phyloP scores from a whole-genome alignment of 768 basidiomycete genomes.

The Rubroboletus pulcherrimus region DNA sequence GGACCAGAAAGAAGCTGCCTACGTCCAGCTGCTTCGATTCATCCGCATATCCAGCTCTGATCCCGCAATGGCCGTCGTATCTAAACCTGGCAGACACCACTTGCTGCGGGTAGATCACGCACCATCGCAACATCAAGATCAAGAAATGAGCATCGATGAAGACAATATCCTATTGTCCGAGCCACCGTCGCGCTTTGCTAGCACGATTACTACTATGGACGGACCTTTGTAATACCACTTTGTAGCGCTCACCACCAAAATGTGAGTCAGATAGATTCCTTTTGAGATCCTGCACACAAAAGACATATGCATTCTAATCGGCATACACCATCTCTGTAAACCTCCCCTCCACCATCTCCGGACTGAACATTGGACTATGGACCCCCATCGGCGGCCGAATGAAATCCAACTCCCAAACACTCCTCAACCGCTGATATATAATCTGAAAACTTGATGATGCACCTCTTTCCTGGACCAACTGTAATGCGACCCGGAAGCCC shows the following conservation, averaged over 20 bases:
- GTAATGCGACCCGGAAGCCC: conserved; percentile 56
- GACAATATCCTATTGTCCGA: conserved; percentile 26
- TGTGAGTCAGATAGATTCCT: conserved; percentile 3
- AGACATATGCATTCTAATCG: conserved; percentile 16
- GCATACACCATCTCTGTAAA: conserved; percentile 33
- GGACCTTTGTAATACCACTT: conserved; percentile 20
- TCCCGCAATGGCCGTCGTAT: conserved; percentile 45
- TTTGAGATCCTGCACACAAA: conserved; percentile 16
- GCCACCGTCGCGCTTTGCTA: conserved; percentile 32
- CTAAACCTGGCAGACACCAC: conserved; percentile 58
- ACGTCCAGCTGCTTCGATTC: conserved; percentile 66
- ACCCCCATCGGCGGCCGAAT: conserved; percentile 17
- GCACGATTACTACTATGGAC: conserved; percentile 39
- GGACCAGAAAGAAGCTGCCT: conserved; percentile 75
- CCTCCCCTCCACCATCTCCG: conserved; percentile 26
- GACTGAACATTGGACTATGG: conserved; percentile 26
- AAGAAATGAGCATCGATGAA: conserved; percentile 30
- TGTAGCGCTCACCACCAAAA: background rate
- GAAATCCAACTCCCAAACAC: conserved; percentile 67
- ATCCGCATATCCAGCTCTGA: conserved; percentile 66
- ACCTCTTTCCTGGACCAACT: conserved; percentile 82
- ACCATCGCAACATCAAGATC: conserved; percentile 10
- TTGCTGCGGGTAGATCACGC: conserved; percentile 24
- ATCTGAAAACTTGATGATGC: conserved; percentile 78
- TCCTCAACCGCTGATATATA: conserved; percentile 60